Percentiles rank a stretch among this genome's conserved stretches.
phyloP scores from a whole-genome alignment of 805 yeast species.

The Ogataea saltuana region DNA sequence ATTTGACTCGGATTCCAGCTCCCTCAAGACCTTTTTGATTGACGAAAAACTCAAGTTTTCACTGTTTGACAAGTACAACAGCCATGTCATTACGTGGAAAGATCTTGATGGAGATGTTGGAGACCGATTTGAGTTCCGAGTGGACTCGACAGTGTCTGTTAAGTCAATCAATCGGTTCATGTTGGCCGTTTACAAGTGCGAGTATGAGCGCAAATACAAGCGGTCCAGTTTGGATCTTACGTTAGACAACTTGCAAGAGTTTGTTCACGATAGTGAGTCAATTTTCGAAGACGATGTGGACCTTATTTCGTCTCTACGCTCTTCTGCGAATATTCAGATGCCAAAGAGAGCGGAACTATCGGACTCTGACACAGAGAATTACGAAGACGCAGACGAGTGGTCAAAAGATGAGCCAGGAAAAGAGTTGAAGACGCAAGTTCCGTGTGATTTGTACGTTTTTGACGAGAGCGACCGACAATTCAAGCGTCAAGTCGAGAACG shows the following conservation, averaged over 20 bases:
- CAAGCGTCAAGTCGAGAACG: constrained; percentile 39
- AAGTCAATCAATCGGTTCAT: constrained; percentile 65
- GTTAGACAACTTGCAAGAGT: constrained; percentile 55
- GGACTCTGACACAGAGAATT: constrained; percentile 30
- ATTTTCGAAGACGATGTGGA: constrained; percentile 24
- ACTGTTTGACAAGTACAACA: constrained; percentile 49
- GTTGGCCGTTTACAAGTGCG: constrained; percentile 60
- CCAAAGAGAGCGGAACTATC: constrained; percentile 2
- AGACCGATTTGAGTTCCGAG: constrained; percentile 78
- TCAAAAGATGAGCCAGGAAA: constrained; percentile 26
- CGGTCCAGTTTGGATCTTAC: constrained; percentile 48
- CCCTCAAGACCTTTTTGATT: constrained; percentile 73
- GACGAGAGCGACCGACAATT: constrained; percentile 54
- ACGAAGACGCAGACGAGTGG: constrained; percentile 33
- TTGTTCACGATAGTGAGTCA: constrained; percentile 43
- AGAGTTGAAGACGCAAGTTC: constrained; percentile 23
- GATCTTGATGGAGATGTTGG: constrained; percentile 86
- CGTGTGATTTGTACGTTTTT: constrained; percentile 50
- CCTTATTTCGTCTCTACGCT: constrained; percentile 22
- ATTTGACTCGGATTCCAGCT: constrained; percentile 41
- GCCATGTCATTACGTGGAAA: constrained; percentile 69
- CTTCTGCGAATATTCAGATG: constrained; percentile 19
- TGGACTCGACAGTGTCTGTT: constrained; percentile 57
- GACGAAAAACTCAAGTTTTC: constrained; percentile 60
- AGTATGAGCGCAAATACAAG: constrained; percentile 73